These are phyloP conservation scores for Pelargonium fulgidum DNA, from an alignment of 441 rosid species.

Conservation along the genomic window DNA sequence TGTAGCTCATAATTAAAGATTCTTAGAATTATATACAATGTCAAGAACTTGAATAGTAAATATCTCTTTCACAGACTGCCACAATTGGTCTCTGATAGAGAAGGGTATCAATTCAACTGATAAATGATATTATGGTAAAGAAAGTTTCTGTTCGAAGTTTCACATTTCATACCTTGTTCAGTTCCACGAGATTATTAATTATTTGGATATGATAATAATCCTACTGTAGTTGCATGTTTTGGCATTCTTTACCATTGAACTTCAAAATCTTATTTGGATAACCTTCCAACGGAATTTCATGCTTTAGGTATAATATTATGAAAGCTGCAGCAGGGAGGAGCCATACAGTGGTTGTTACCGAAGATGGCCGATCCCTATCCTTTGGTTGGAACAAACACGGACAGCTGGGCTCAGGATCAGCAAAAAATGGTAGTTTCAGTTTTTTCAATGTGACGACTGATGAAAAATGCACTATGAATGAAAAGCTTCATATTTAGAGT, in stretches of 20 bases:
- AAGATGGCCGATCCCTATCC: conserved; percentile 67
- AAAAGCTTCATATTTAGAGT: conserved; percentile 1
- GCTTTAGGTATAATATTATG: conserved; percentile 62
- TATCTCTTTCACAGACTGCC: not conserved
- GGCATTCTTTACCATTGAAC: not conserved
- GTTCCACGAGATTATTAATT: not conserved
- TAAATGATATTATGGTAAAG: not conserved
- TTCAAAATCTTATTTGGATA: not conserved
- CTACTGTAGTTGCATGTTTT: not conserved
- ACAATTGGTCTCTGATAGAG: not conserved
- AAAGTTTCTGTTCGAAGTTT: not conserved
- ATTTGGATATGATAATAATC: not conserved
- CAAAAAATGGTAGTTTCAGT: conserved; percentile 54
- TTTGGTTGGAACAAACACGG: conserved; percentile 99
- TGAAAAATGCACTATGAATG: not conserved
- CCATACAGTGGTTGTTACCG: conserved; percentile 79
- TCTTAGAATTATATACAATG: not conserved
- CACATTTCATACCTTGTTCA: not conserved
- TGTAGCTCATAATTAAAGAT: not conserved
- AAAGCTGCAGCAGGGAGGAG: conserved; percentile 71
- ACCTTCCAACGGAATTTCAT: conserved; percentile 8
- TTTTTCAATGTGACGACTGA: not conserved
- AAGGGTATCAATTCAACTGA: not conserved
- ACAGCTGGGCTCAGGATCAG: conserved; percentile 80
- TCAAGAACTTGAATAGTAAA: not conserved